A percentile compares a stretch with the other conserved stretches of the same genome.
phyloP scores from a whole-genome alignment of 2,329 filamentous ascomycete genomes.

The Triangularia setosa region DNA sequence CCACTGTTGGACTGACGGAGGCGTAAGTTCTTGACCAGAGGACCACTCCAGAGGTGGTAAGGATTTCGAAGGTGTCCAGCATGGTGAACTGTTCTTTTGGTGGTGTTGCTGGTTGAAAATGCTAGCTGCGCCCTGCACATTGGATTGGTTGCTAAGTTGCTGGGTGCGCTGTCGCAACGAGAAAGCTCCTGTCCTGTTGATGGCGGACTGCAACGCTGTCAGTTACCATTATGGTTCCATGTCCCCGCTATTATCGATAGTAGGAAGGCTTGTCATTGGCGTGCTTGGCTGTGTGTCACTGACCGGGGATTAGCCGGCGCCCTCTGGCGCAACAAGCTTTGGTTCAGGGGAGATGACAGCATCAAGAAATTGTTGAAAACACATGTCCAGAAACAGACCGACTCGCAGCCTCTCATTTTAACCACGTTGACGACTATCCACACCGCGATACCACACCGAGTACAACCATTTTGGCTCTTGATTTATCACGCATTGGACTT shows the following conservation, averaged over 20 bases:
- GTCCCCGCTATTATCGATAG: slow-evolving; percentile 12
- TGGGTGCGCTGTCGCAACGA: not conserved
- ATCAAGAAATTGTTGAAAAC: slow-evolving; percentile 26
- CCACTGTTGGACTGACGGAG: slow-evolving; percentile 71
- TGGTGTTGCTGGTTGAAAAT: not conserved
- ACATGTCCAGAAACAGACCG: slow-evolving; percentile 26
- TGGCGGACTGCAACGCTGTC: not conserved
- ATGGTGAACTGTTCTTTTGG: slow-evolving; percentile 45
- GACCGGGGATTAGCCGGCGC: slow-evolving; percentile 20
- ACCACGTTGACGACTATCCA: slow-evolving; percentile 1
- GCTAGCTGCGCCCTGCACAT: not conserved
- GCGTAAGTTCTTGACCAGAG: slow-evolving; percentile 90
- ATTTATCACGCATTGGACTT: not conserved
- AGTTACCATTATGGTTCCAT: slow-evolving; percentile 7
- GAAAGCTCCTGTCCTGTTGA: not conserved
- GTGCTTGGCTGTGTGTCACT: slow-evolving; percentile 11
- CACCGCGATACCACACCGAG: slow-evolving; percentile 1
- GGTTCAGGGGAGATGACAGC: slow-evolving; percentile 20
- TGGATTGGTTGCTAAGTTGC: not conserved
- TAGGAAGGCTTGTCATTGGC: not conserved
- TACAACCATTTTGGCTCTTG: not conserved
- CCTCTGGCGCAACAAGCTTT: slow-evolving; percentile 5
- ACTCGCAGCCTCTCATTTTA: not conserved
- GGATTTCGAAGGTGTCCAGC: slow-evolving; percentile 94
- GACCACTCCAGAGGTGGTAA: slow-evolving; percentile 93